A percentile compares a stretch with the other conserved stretches of the same genome.
These are phyloP conservation scores for Hibiscus mutabilis DNA, from an alignment of 345 rosid genomes.

Conservation along the genomic window DNA sequence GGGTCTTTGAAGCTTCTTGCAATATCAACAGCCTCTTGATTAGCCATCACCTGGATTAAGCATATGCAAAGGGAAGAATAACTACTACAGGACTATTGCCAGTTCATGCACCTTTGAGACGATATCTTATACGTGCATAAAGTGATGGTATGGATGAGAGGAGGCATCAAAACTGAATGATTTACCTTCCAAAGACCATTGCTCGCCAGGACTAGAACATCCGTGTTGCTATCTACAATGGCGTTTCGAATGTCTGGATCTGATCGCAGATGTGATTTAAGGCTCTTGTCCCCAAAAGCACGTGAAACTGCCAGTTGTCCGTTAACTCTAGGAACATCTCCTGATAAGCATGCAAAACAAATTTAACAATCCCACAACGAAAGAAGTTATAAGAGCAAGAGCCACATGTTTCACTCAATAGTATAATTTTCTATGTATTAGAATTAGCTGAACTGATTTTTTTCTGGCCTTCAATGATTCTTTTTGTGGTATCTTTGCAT, in stretches of 20 bases:
- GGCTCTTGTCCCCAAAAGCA: slow-evolving; percentile 71
- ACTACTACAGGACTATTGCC: neutral
- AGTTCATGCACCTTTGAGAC: neutral
- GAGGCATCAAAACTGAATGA: neutral
- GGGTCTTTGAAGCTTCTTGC: slow-evolving; percentile 66
- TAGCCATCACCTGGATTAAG: slow-evolving; percentile 53
- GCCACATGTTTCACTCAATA: neutral
- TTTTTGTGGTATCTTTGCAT: neutral
- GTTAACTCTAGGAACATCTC: slow-evolving; percentile 73
- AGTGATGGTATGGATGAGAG: neutral
- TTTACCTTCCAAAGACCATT: slow-evolving; percentile 73
- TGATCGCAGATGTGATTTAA: slow-evolving; percentile 53
- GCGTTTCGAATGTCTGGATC: slow-evolving; percentile 50
- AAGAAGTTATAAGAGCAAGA: neutral
- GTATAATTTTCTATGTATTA: neutral
- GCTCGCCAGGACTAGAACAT: slow-evolving; percentile 51
- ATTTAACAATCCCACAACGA: neutral
- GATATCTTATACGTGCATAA: neutral
- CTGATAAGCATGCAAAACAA: slow-evolving; percentile 21
- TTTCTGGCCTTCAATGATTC: neutral
- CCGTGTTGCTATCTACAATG: slow-evolving; percentile 28
- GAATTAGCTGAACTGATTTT: neutral
- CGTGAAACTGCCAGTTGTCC: slow-evolving; percentile 75
- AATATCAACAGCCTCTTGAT: slow-evolving; percentile 71
- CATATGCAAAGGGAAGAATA: neutral